phyloP scores from a whole-genome alignment of 23 red algal genomes.

The Agarophyton chilense region DNA sequence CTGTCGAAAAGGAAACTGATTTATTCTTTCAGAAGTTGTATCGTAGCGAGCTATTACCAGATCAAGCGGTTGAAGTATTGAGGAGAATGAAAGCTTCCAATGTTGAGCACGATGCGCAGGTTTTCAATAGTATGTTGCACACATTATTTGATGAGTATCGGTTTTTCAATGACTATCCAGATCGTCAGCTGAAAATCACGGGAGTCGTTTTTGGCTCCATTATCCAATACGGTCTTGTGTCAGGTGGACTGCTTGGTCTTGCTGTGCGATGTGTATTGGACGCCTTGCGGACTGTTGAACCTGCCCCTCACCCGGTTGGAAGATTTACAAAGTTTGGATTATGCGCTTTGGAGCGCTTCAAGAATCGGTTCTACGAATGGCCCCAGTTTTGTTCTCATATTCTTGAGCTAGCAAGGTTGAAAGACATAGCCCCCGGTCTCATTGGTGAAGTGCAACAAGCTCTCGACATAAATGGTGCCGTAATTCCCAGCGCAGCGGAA shows the following conservation, averaged over 20 bases:
- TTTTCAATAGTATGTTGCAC: constrained; percentile 92
- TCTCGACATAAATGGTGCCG: constrained; percentile 17
- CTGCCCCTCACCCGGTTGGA: constrained; percentile 55
- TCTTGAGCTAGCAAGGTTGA: constrained; percentile 71
- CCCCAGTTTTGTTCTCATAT: constrained; percentile 81
- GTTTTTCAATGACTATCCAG: constrained; percentile 93
- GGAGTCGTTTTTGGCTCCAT: constrained; percentile 92
- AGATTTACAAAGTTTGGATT: constrained; percentile 82
- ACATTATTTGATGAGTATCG: constrained; percentile 99
- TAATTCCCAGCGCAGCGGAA: constrained; percentile 52
- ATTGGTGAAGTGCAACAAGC: constrained; percentile 31
- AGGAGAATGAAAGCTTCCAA: constrained; percentile 50
- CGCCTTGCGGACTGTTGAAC: constrained; percentile 68
- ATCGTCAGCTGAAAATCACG: constrained; percentile 85
- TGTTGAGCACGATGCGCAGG: constrained; percentile 58
- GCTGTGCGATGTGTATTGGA: constrained; percentile 80
- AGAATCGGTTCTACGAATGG: constrained; percentile 74
- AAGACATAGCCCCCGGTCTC: constrained; percentile 66
- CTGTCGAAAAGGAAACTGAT: constrained; percentile 88
- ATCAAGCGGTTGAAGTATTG: constrained; percentile 73
- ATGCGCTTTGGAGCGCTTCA: constrained; percentile 76
- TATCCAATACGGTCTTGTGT: constrained; percentile 70
- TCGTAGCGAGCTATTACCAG: constrained; percentile 34
- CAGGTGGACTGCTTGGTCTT: constrained; percentile 63
- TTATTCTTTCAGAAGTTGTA: constrained; percentile 81